Conservation (phyloP, 1,139 yeast species). For the Pichia norvegensis region DNA sequence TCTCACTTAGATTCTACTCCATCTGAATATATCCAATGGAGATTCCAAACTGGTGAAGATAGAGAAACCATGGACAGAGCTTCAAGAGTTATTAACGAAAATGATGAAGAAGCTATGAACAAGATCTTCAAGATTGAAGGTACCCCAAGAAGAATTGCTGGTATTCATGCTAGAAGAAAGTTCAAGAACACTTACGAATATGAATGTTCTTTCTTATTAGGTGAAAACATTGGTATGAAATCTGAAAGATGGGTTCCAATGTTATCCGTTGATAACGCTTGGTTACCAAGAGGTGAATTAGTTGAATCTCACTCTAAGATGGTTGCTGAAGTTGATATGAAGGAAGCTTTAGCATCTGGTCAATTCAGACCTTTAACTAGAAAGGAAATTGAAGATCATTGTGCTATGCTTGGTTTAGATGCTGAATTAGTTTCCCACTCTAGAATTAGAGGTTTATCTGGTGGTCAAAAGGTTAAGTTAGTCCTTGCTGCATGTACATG, state of each 20-base stretch:
- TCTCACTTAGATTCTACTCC: conserved; percentile 98
- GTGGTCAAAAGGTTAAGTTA: conserved; percentile 99
- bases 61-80: conserved; percentile 99
- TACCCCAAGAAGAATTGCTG: conserved; percentile 94
- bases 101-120: conserved; percentile 97
- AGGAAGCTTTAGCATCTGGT: conserved; percentile 99
- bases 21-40: conserved; percentile 99
- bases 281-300: conserved; percentile 99
- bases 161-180: conserved; percentile 96
- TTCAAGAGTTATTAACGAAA: conserved; percentile 95
- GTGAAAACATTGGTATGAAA: conserved; percentile 98
- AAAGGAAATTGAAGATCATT: conserved; percentile 98
- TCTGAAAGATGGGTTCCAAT: conserved; percentile 99
- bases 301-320: conserved; percentile 97
- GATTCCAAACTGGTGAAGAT: conserved; percentile 99
- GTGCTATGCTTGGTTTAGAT: conserved; percentile 97
- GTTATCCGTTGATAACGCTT: conserved; percentile 99
- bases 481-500: conserved; percentile 99
- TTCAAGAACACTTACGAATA: conserved; percentile 99
- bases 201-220: conserved; percentile 93
- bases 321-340: conserved; percentile 99
- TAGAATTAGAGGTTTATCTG: conserved; percentile 99
- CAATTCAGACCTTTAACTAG: conserved; percentile 99
- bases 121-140: conserved; percentile 98
- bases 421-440: conserved; percentile 99